Evolutionary conservation across 1,284 basidiomycete genomes (phyloP).

Genomic region (Ustilago loliicola): DNA sequence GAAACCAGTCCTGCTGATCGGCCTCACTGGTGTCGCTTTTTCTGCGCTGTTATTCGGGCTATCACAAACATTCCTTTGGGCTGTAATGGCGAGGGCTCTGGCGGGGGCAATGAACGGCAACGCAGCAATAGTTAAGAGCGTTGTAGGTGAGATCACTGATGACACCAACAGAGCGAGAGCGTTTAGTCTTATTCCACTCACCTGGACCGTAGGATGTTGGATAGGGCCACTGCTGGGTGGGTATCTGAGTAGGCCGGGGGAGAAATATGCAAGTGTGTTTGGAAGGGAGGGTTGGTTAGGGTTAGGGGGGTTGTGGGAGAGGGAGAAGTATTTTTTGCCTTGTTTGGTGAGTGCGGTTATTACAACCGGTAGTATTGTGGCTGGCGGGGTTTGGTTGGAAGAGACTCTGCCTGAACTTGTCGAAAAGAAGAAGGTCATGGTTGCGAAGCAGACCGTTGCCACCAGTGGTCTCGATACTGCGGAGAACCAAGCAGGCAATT

Average conservation of each 20-base stretch:
- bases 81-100: conserved; percentile 62
- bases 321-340: conserved; percentile 53
- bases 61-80: conserved; percentile 57
- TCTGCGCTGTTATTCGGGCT: conserved; percentile 70
- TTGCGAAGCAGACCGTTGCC: not conserved
- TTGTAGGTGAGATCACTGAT: conserved; percentile 60
- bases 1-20: conserved; percentile 71
- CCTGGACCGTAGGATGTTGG: conserved; percentile 47
- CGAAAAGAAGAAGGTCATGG: conserved; percentile 15
- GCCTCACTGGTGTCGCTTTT: conserved; percentile 67
- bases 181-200: conserved; percentile 54
- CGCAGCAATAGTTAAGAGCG: conserved; percentile 49
- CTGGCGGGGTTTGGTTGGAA: conserved; percentile 66
- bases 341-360: conserved; percentile 61
- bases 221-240: conserved; percentile 63
- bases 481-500: not conserved
- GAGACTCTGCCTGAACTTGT: conserved; percentile 64
- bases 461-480: not conserved
- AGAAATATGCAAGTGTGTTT: conserved; percentile 39
- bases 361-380: conserved; percentile 56
- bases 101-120: conserved; percentile 59
- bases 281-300: conserved; percentile 8
- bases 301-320: conserved; percentile 46
- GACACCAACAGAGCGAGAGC: conserved; percentile 53
- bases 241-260: conserved; percentile 57